Conservation (phyloP, 352 stramenopile species). For the Pythium sukuiense region DNA sequence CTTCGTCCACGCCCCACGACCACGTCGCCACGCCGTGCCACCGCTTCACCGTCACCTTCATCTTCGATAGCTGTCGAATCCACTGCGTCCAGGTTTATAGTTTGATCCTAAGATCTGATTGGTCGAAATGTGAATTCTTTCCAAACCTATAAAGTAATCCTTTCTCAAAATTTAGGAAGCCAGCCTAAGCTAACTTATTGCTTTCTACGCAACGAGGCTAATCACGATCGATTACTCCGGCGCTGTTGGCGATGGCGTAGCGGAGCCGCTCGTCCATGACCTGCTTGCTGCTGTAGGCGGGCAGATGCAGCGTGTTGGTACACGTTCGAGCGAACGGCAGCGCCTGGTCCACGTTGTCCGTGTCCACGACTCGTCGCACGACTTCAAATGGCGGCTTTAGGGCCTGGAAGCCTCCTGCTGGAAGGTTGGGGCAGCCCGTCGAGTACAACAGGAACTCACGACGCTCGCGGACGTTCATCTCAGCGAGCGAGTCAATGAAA, state of each 20-base stretch:
- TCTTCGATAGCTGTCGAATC: conserved; percentile 22
- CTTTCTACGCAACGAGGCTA: conserved; percentile 23
- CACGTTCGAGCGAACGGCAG: conserved; percentile 85
- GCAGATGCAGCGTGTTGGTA: conserved; percentile 84
- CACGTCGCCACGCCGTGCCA: conserved; percentile 91
- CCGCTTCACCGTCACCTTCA: conserved; percentile 85
- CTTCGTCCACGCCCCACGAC: conserved; percentile 90
- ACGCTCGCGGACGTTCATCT: conserved; percentile 58
- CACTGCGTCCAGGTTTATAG: not conserved
- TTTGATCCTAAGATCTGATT: not conserved
- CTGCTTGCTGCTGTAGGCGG: conserved; percentile 73
- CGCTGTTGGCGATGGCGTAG: conserved; percentile 80
- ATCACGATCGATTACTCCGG: conserved; percentile 85
- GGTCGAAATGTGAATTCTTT: not conserved
- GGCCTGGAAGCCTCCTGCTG: conserved; percentile 62
- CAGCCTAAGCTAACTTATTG: conserved; percentile 3
- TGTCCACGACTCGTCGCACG: conserved; percentile 73
- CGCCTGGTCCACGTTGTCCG: conserved; percentile 64
- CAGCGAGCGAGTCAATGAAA: conserved; percentile 70
- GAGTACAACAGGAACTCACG: conserved; percentile 80
- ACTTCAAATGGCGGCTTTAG: conserved; percentile 82
- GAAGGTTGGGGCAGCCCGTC: conserved; percentile 81
- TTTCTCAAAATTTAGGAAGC: conserved; percentile 2
- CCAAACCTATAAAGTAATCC: not conserved
- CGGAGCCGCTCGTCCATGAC: conserved; percentile 61